A percentile compares a stretch with the other conserved stretches of the same genome.
phyloP scores from a whole-genome alignment of 208 protist genomes.

The Leishmania tropica region DNA sequence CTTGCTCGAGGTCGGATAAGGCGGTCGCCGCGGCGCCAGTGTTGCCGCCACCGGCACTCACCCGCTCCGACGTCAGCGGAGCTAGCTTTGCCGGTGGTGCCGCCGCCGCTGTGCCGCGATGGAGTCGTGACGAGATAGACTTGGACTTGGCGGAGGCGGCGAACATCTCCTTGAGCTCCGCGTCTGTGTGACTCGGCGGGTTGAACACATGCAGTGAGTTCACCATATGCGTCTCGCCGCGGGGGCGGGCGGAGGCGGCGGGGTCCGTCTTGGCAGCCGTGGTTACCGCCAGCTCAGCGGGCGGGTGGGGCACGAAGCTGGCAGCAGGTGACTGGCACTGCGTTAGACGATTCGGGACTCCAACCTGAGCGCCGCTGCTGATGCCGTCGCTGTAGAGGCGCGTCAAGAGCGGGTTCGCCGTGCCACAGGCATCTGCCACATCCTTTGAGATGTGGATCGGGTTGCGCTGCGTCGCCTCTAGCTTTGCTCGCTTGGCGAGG shows the following conservation, averaged over 20 bases:
- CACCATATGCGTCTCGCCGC: slow-evolving; percentile 47
- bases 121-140: slow-evolving; percentile 8
- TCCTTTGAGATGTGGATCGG: slow-evolving; percentile 88
- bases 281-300: slow-evolving; percentile 1
- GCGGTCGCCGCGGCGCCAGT: neutral
- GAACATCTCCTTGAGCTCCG: slow-evolving; percentile 59
- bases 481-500: slow-evolving; percentile 36
- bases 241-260: slow-evolving; percentile 1
- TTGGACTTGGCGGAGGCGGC: slow-evolving; percentile 23
- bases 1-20: slow-evolving; percentile 1
- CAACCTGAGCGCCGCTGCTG: slow-evolving; percentile 56
- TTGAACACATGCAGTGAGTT: slow-evolving; percentile 79
- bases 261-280: neutral
- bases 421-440: slow-evolving; percentile 64
- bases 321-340: slow-evolving; percentile 13
- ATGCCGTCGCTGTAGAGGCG: slow-evolving; percentile 79
- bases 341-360: slow-evolving; percentile 78
- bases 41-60: neutral
- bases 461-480: slow-evolving; percentile 75
- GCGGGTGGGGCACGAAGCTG: slow-evolving; percentile 15
- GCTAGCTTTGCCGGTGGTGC: slow-evolving; percentile 13
- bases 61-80: slow-evolving; percentile 5
- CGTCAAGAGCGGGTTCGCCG: slow-evolving; percentile 69
- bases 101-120: neutral
- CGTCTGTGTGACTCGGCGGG: slow-evolving; percentile 56